Conservation (phyloP, 768 basidiomycete genomes). For the Rhodotorula kratochvilovae region DNA sequence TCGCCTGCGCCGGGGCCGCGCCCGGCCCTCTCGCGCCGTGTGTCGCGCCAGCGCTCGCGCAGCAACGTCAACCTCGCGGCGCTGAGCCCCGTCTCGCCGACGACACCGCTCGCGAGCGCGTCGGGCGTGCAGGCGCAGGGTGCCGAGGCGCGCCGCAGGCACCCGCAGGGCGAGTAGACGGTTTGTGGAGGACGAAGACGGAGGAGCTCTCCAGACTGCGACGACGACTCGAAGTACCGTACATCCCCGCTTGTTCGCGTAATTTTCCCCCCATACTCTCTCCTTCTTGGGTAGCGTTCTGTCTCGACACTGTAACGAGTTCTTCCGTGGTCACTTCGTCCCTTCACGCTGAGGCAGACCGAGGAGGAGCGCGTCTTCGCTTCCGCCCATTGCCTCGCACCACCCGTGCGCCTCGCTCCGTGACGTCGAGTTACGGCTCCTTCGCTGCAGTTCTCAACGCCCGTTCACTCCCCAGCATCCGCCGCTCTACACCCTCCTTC, state of each 20-base stretch:
- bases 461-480: no score
- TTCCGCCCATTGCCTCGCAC: no score
- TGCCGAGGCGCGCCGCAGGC: neutral
- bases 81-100: constrained; percentile 8
- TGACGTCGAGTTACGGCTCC: no score
- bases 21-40: constrained; percentile 12
- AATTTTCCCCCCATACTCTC: neutral
- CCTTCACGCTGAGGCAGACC: no score
- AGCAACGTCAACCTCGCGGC: constrained; percentile 29
- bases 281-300: neutral
- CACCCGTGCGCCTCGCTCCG: no score
- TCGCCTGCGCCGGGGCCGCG: constrained; percentile 1
- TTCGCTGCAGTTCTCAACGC: no score
- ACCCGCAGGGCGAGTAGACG: neutral
- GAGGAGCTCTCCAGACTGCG: no score
- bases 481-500: no score
- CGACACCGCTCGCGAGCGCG: neutral
- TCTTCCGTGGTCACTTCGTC: no score
- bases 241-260: neutral
- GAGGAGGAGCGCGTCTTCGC: no score
- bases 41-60: constrained; percentile 18
- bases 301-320: no score
- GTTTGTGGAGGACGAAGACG: no score
- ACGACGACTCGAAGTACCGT: neutral
- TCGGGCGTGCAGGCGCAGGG: neutral